Conservation (phyloP, 208 protist species). For the Balamuthia mandrillaris region DNA sequence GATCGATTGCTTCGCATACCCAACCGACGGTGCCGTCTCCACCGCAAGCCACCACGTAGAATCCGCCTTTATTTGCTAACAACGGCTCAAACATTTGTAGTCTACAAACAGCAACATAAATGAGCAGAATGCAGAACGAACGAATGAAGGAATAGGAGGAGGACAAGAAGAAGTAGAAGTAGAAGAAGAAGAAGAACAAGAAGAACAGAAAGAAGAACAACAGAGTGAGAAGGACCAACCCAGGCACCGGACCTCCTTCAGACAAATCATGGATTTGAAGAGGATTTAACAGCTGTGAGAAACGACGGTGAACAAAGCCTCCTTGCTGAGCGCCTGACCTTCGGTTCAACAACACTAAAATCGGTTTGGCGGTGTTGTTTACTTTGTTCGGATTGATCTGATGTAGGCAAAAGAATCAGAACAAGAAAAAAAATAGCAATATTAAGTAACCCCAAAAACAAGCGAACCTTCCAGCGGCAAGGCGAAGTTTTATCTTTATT, state of each 20-base stretch:
- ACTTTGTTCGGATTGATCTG: too few species aligned
- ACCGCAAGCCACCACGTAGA: not conserved
- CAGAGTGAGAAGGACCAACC: not conserved
- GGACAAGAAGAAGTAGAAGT: not conserved
- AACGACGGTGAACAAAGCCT: too few species aligned
- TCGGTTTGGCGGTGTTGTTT: too few species aligned
- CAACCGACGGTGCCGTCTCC: conserved; percentile 26
- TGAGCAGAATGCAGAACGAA: not conserved
- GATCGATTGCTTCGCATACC: not conserved
- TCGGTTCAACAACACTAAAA: too few species aligned
- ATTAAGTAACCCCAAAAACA: too few species aligned
- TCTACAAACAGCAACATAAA: not conserved
- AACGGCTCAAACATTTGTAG: not conserved
- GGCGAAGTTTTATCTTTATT: too few species aligned
- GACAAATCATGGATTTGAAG: too few species aligned
- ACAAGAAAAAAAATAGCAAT: too few species aligned
- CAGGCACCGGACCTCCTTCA: not conserved
- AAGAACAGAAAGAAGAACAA: not conserved
- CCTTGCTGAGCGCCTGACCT: too few species aligned
- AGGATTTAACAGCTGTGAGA: too few species aligned
- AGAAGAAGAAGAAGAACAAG: not conserved
- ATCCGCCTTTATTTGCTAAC: not conserved
- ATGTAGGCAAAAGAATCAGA: too few species aligned
- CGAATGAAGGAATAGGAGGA: not conserved
- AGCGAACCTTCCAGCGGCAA: too few species aligned